These are phyloP conservation scores for Eutrema salsugineum DNA, from an alignment of 441 rosid genomes.

Conservation along the genomic window DNA sequence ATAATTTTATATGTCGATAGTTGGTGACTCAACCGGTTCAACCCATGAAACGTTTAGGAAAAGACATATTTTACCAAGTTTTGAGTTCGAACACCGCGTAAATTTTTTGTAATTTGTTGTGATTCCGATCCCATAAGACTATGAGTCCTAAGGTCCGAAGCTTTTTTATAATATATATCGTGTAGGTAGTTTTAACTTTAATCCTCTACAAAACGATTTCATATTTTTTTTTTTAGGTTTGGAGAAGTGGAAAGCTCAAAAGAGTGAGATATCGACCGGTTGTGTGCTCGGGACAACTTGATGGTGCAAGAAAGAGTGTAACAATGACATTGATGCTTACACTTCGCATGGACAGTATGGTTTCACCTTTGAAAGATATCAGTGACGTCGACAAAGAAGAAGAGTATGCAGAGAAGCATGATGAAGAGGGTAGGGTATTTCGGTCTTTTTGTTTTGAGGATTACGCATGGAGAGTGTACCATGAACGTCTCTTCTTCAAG, in stretches of 20 bases:
- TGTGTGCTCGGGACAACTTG: slow-evolving; percentile 31
- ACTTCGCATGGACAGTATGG: slow-evolving; percentile 46
- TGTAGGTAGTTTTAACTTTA: neutral
- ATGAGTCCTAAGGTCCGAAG: neutral
- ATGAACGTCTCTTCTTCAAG: slow-evolving; percentile 52
- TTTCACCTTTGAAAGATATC: slow-evolving; percentile 41
- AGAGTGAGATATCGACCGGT: slow-evolving; percentile 67
- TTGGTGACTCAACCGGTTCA: neutral
- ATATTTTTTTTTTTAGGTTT: slow-evolving; percentile 39
- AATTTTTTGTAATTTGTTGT: neutral
- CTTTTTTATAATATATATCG: neutral
- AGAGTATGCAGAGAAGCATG: neutral
- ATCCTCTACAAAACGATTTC: neutral
- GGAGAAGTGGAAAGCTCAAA: slow-evolving; percentile 73
- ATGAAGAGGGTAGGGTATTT: slow-evolving; percentile 26
- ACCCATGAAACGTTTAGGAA: neutral
- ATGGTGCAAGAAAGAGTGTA: slow-evolving; percentile 18
- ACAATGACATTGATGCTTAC: slow-evolving; percentile 59
- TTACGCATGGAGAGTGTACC: slow-evolving; percentile 79
- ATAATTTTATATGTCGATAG: neutral
- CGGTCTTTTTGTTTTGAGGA: slow-evolving; percentile 64
- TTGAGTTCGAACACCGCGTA: neutral
- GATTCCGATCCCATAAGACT: neutral
- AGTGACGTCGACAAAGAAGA: neutral
- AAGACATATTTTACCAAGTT: neutral